Base-by-base conservation (phyloP, 129 eudicot genomes). In the Tagetes erecta region DNA sequence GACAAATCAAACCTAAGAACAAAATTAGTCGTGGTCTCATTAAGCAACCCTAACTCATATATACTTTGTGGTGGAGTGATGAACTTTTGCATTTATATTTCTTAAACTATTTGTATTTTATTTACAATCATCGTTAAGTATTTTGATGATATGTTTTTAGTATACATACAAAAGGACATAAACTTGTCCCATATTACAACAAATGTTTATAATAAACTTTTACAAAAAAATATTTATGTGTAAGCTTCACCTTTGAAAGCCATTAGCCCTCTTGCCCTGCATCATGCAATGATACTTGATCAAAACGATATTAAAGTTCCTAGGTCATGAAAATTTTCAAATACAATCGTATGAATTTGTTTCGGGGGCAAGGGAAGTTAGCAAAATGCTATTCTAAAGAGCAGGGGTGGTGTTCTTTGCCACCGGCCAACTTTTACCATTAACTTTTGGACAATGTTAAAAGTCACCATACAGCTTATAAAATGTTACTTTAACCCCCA, bases 191-290 rank as follows among this genome's bases (percentile, higher is more conserved):
- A 5, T 13, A n/a, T 36, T 55, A 58, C 75, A 70, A 51, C 64
- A 70, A 70, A 52, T 70, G 64, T 7, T 70, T 70, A 51, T 70
- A 50, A 56, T 69, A 12, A 70, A 33, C 40, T 0, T 39, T 20
- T 20, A 20, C 27, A 20, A 20, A 20, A 7, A 71, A 55, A 45
- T 37, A 30, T 8, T 11, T 20, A 34, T 6, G 5, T 34, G 45
- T 41, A 44, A 10, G 58, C 44, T 55, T 31, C 45, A 62, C 62
- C 30, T 4, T 33, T 1, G 8, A 30, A 6, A 33, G 41, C 3
- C 3, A 38, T 20, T 73, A n/a, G 45, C 70, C 46, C 49, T 37
- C 79, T 38, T 53, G 27, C 51, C 76, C 76, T 71, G 72, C 72
- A 64, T 50, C 53, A 51, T 3, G 42, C 9, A 56, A 39, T 27